Base-by-base conservation (phyloP, 2,329 filamentous ascomycete genomes). In the Xylariales sp. region DNA sequence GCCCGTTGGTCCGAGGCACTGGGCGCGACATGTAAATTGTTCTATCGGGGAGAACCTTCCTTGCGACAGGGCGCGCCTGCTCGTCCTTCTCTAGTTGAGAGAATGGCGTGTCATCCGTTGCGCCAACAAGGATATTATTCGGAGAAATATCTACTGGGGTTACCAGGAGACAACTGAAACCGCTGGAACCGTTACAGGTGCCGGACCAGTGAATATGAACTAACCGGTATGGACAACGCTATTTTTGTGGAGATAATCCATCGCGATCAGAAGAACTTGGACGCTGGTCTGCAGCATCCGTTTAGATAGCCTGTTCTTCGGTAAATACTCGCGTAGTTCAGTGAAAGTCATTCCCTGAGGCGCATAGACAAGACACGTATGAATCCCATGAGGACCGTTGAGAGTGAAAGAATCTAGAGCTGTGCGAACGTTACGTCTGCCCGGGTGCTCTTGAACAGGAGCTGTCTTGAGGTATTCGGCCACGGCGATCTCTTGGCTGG, bases 41-140 rank as follows among this genome's bases (percentile, higher is more conserved):
- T 5, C 56, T 50, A 40, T 54, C 52, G 4, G 29, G 16, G 14
- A 54, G 40, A n/a, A 55, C 31, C 37, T 60, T 60, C 17, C 52
- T 44, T 4, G 55, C 45, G 8, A 40, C 41, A 6, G 54, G 52
- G 7, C 38, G n/a, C 3, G 32, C 33, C 36, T 42, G 23, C 38
- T 51, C 48, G 18, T 14, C 27, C 19, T 41, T 6, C 27, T 48
- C 45, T 7, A 51, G 29, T 15, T 14, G 8, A 5, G 36, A 36
- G 19, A 54, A 45, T 13, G 46, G 14, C 0, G 38, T 21, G 11
- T 15, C 14, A 34, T 53, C 44, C 10, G 35, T 28, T 24, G 37
- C 29, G 5, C 51, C 48, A n/a, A 54, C 11, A 6, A 56, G 49
- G 27, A 56, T 44, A 33, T 56, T 56, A 28, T 55, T 55, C 10